Evolutionary conservation across 1,284 basidiomycete species (phyloP).

Genomic region (Amylostereum areolatum): DNA sequence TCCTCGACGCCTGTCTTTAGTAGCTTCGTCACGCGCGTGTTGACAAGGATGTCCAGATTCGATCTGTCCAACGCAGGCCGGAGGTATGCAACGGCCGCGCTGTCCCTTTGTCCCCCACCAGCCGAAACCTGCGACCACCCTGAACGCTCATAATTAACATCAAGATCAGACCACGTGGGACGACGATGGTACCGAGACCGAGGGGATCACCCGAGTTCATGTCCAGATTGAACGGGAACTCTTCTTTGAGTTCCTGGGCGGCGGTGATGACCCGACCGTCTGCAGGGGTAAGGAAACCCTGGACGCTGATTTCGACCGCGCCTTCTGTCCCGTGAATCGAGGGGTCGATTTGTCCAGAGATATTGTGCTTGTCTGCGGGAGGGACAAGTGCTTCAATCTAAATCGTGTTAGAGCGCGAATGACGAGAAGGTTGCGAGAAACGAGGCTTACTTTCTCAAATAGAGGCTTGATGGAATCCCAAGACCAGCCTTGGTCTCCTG

Average conservation of each 20-base stretch:
- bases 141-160: conserved; percentile 2
- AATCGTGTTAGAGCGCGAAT: not conserved
- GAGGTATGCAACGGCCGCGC: conserved; percentile 13
- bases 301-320: conserved; percentile 18
- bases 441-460: conserved; percentile 17
- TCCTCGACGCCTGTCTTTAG: not conserved
- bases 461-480: conserved; percentile 22
- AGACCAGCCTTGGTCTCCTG: conserved; percentile 22
- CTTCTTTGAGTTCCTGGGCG: conserved; percentile 13
- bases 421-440: not conserved
- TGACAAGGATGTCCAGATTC: conserved; percentile 21
- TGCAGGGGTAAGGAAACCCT: conserved; percentile 17
- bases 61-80: conserved; percentile 12
- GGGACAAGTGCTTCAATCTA: conserved; percentile 21
- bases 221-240: conserved; percentile 21
- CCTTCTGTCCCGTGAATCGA: conserved; percentile 19
- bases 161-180: not conserved
- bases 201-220: conserved; percentile 24
- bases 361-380: conserved; percentile 19
- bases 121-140: conserved; percentile 14
- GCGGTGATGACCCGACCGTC: conserved; percentile 18
- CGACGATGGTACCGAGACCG: conserved; percentile 21
- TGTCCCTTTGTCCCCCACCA: no score
- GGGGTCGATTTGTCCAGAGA: conserved; percentile 18
- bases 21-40: conserved; percentile 19